These are phyloP conservation scores for Trichosporon ovoides DNA, from an alignment of 1,284 basidiomycete genomes.

Conservation along the genomic window DNA sequence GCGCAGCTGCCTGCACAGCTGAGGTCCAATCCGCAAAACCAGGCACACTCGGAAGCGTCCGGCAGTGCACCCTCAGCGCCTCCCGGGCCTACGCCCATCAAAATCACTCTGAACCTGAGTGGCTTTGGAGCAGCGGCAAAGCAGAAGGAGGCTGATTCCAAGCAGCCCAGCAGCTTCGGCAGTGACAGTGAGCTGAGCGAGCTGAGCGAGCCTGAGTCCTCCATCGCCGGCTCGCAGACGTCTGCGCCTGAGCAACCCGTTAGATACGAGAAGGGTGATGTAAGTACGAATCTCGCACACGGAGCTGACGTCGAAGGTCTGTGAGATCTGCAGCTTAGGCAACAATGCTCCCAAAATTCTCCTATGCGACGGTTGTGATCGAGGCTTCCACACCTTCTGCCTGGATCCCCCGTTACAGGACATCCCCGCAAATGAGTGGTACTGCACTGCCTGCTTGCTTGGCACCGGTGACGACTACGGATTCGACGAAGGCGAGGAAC, in stretches of 20 bases:
- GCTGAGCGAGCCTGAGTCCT: constrained; percentile 35
- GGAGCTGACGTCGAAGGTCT: constrained; percentile 53
- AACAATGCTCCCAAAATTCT: constrained; percentile 85
- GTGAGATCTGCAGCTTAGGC: constrained; percentile 85
- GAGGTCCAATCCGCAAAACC: neutral
- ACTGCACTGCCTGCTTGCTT: constrained; percentile 86
- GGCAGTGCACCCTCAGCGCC: constrained; percentile 5
- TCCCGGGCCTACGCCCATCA: constrained; percentile 24
- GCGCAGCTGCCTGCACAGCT: neutral
- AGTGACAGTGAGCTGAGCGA: constrained; percentile 37
- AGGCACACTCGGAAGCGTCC: constrained; percentile 2
- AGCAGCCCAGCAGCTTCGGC: constrained; percentile 27
- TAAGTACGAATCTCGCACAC: constrained; percentile 22
- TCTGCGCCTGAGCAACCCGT: constrained; percentile 17
- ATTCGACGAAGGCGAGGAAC: constrained; percentile 97
- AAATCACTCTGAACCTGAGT: constrained; percentile 17
- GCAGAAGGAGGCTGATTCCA: neutral
- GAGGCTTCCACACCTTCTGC: constrained; percentile 94
- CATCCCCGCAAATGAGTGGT: constrained; percentile 88
- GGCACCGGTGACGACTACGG: constrained; percentile 97
- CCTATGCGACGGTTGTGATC: constrained; percentile 94
- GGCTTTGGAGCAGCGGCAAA: neutral
- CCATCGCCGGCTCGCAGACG: constrained; percentile 6
- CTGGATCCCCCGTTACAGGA: constrained; percentile 79
- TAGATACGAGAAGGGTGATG: constrained; percentile 47